Percentiles rank a stretch among this genome's conserved stretches.
Evolutionary conservation across 306 rosid genomes (phyloP).

Genomic region (Mimosa pudica): DNA sequence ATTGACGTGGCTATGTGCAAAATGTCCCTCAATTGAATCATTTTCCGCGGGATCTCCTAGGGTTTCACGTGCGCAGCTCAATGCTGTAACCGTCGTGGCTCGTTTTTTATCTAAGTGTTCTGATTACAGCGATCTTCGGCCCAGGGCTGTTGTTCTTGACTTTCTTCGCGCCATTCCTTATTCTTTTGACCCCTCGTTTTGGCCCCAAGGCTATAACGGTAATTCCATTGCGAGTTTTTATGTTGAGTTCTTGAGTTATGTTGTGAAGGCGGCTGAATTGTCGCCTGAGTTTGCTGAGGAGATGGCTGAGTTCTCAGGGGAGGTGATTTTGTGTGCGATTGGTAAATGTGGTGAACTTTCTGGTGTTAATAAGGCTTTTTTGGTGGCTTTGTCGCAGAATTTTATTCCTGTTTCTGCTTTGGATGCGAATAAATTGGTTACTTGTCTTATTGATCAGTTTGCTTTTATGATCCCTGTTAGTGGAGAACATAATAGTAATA

Average conservation of each 20-base stretch:
- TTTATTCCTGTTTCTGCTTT: conserved; percentile 65
- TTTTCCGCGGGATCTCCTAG: conserved; percentile 74
- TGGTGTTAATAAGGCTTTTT: conserved; percentile 66
- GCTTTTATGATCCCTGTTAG: conserved; percentile 46
- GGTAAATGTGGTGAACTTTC: conserved; percentile 45
- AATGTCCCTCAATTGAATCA: conserved; percentile 75
- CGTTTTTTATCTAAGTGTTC: conserved; percentile 78
- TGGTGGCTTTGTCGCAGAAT: conserved; percentile 62
- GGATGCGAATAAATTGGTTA: conserved; percentile 62
- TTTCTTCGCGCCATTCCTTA: conserved; percentile 71
- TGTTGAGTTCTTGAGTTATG: conserved; percentile 58
- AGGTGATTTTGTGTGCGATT: conserved; percentile 60
- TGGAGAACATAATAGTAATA: conserved; percentile 25
- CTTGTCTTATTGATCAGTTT: conserved; percentile 64
- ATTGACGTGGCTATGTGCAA: conserved; percentile 78
- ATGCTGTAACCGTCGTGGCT: conserved; percentile 86
- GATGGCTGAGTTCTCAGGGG: conserved; percentile 59
- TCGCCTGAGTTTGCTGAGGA: conserved; percentile 72
- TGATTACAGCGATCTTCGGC: conserved; percentile 69
- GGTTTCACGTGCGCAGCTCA: conserved; percentile 88
- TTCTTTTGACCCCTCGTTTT: conserved; percentile 67
- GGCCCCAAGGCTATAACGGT: conserved; percentile 74
- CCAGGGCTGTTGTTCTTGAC: conserved; percentile 68
- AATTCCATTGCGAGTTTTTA: conserved; percentile 69
- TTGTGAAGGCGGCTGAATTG: conserved; percentile 60